Base-by-base conservation (phyloP, 352 stramenopile genomes). In the Phytophthora crassamura region DNA sequence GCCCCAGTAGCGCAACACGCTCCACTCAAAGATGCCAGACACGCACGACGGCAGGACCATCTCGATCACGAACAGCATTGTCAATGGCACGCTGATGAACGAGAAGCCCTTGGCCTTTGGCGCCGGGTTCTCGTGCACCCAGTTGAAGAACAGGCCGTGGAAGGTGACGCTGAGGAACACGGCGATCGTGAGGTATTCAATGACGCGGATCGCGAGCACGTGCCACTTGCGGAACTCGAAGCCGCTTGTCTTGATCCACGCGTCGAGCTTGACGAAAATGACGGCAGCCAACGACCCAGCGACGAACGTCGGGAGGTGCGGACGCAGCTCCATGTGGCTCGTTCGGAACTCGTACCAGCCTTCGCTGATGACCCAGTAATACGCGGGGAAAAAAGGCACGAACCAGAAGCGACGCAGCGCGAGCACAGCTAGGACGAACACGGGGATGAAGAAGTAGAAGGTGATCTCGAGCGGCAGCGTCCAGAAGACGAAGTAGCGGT, bases 401-500 rank as follows among this genome's bases (percentile, higher is more conserved):
- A 74, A 81, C 74, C 74, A 81, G 39, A 62, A 64, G n/a, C 47
- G 52, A 32, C 66, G 45, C 18, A 75, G 45, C 11, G 34, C 34
- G 9, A 73, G 33, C 4, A 78, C 46, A 8, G 40, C 59, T n/a
- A 76, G 14, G 5, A 73, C 67, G 18, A 82, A 56, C 25, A 79
- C 51, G 0, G 74, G 74, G 38, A 82, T 75, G 42, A 79, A 58
- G 49, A 77, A 82, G 56, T 82, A 82, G 58, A 79, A 82, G 7
- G 39, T 48, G 59, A 82, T 77, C 63, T 82, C 69, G 5, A 87
- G 52, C 1, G 75, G 75, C 36, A 84, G 60, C 30, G 78, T 77
- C 78, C 78, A 87, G 40, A 87, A 80, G 3, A 87, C 69, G 42
- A 76, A 68, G 41, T 70, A 79, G 1, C 71, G 75, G 33, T 61